Conservation (phyloP, 1,139 yeast genomes). For the Hansenula lynferdii region DNA sequence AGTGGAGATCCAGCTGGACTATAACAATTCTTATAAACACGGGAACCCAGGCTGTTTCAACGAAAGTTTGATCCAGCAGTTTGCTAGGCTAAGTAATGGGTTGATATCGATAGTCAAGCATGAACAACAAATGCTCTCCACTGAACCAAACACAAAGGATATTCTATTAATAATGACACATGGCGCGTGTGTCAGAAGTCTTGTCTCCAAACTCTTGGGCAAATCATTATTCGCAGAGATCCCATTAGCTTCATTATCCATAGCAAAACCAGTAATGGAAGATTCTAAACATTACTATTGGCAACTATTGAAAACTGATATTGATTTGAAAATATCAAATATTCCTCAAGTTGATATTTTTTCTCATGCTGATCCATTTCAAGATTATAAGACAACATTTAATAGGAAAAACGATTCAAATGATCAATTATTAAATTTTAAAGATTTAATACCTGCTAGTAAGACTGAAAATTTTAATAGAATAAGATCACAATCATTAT, state of each 20-base stretch:
- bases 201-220: conserved; percentile 19
- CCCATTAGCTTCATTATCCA: conserved; percentile 21
- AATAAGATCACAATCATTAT: conserved; percentile 18
- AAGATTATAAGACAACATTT: conserved; percentile 21
- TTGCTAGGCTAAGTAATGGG: conserved; percentile 16
- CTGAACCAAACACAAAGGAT: conserved; percentile 12
- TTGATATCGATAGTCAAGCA: conserved; percentile 19
- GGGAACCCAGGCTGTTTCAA: conserved; percentile 23
- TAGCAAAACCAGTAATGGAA: conserved; percentile 14
- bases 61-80: conserved; percentile 20
- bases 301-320: conserved; percentile 21
- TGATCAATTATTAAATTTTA: conserved; percentile 15
- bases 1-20: conserved; percentile 13
- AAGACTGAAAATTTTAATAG: conserved; percentile 12
- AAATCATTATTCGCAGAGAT: conserved; percentile 21
- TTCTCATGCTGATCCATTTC: conserved; percentile 18
- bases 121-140: conserved; percentile 2
- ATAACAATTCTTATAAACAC: conserved; percentile 16
- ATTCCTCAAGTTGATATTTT: conserved; percentile 15
- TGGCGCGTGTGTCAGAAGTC: conserved; percentile 23
- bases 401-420: conserved; percentile 1
- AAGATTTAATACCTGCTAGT: conserved; percentile 10
- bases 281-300: conserved; percentile 12
- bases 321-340: conserved; percentile 11
- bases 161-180: conserved; percentile 21